phyloP scores from a whole-genome alignment of 305 asterid species.

The Monarda citriodora region DNA sequence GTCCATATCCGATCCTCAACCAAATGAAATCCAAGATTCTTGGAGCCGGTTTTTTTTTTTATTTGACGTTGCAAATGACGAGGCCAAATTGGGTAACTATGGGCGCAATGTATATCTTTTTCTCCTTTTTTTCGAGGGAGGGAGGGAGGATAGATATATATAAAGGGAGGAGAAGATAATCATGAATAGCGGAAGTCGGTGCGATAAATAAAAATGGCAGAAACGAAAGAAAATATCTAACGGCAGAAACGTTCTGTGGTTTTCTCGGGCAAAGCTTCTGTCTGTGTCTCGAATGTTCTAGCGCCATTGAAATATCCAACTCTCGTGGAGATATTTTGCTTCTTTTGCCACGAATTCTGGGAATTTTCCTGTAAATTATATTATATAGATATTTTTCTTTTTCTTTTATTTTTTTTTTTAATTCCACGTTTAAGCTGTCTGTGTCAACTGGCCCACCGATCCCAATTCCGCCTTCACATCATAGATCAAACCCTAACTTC shows the following conservation, averaged over 20 bases:
- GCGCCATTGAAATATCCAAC: background rate
- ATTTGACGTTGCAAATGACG: background rate
- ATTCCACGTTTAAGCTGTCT: background rate
- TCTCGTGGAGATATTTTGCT: background rate
- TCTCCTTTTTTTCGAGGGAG: background rate
- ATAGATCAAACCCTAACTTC: slow-evolving; percentile 11
- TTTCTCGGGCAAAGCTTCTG: slow-evolving; percentile 4
- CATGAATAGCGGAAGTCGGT: slow-evolving; percentile 18
- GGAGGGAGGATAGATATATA: background rate
- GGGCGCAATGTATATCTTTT: background rate
- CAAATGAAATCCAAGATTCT: slow-evolving; percentile 2
- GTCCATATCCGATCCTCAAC: slow-evolving; percentile 25
- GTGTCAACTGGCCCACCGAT: background rate
- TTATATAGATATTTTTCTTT: too few species aligned
- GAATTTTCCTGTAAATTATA: too few species aligned
- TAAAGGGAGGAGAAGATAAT: background rate
- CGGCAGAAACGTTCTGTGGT: background rate
- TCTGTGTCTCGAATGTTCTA: slow-evolving; percentile 25
- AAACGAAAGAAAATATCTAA: slow-evolving; percentile 18
- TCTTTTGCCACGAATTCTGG: background rate
- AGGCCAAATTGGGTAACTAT: too few species aligned
- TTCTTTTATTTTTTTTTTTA: background rate
- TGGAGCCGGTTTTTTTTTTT: background rate
- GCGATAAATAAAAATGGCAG: background rate
- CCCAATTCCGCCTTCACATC: background rate